A percentile compares a stretch with the other conserved stretches of the same genome.
These are phyloP conservation scores for Cryptococcus sp. DNA, from an alignment of 1,284 basidiomycete genomes.

Conservation along the genomic window DNA sequence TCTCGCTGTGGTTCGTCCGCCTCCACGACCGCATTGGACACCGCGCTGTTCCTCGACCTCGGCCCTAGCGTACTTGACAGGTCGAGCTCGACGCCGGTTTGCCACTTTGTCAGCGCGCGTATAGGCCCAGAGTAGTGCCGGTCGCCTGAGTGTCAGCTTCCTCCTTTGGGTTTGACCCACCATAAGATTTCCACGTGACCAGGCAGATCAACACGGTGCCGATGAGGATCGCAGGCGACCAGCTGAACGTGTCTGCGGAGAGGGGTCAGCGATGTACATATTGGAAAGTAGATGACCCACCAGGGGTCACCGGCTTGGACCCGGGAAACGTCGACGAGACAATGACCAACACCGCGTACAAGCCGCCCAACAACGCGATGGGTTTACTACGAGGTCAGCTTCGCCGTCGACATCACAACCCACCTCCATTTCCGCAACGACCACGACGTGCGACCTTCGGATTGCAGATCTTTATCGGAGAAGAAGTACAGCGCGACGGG, in stretches of 20 bases:
- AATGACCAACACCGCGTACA: conserved; percentile 37
- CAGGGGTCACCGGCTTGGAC: conserved; percentile 34
- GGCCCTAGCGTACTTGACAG: conserved; percentile 30
- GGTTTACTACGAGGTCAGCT: conserved; percentile 33
- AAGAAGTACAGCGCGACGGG: conserved; percentile 47
- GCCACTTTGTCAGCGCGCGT: conserved; percentile 51
- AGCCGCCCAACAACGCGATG: conserved; percentile 33
- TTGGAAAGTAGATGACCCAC: conserved; percentile 15
- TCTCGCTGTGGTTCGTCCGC: neutral
- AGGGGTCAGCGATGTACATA: neutral
- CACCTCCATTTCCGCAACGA: conserved; percentile 42
- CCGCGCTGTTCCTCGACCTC: conserved; percentile 14
- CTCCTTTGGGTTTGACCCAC: conserved; percentile 14
- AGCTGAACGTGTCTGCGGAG: conserved; percentile 39
- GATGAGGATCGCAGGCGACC: conserved; percentile 45
- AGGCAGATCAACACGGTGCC: conserved; percentile 34
- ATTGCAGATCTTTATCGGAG: conserved; percentile 42
- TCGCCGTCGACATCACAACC: conserved; percentile 5
- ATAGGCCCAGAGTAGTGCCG: conserved; percentile 52
- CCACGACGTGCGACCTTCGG: conserved; percentile 49
- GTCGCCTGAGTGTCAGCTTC: conserved; percentile 14
- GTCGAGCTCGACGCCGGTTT: conserved; percentile 52
- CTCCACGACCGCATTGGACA: neutral
- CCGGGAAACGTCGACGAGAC: conserved; percentile 43
- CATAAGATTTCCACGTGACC: conserved; percentile 43